Conservation (phyloP, 2,329 filamentous ascomycete species). For the Pestalotiopsis sp. region DNA sequence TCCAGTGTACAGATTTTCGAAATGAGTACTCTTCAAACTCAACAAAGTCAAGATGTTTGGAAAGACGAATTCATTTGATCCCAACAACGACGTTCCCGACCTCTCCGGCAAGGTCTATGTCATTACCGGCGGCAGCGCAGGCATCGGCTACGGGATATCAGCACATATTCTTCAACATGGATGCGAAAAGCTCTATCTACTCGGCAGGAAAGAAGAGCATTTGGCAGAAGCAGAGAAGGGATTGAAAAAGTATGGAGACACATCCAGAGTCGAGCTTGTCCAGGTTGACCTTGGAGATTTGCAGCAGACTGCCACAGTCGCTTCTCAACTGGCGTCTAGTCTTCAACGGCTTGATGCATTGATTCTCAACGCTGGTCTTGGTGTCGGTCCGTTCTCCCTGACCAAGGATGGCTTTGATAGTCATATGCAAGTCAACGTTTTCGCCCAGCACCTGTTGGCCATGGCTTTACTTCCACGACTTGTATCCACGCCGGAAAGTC, state of each 20-base stretch:
- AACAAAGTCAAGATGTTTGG: conserved; percentile 15
- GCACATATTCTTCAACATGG: conserved; percentile 55
- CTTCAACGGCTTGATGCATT: conserved; percentile 46
- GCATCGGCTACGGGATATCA: conserved; percentile 52
- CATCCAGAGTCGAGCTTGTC: conserved; percentile 42
- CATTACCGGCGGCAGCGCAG: conserved; percentile 50
- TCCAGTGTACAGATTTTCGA: too few species aligned
- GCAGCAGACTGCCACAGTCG: conserved; percentile 45
- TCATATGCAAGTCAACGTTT: conserved; percentile 29
- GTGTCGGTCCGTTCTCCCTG: conserved; percentile 49
- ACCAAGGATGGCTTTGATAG: conserved; percentile 48
- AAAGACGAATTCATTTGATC: conserved; percentile 21
- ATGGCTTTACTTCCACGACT: conserved; percentile 46
- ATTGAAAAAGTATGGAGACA: conserved; percentile 45
- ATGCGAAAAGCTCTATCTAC: conserved; percentile 45
- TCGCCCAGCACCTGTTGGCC: conserved; percentile 46
- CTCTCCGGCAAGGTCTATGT: conserved; percentile 39
- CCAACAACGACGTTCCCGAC: conserved; percentile 23
- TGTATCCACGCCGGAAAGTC: conserved; percentile 42
- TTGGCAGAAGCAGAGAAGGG: conserved; percentile 43
- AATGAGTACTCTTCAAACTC: neutral
- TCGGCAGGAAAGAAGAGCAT: conserved; percentile 51
- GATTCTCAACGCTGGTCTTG: conserved; percentile 50
- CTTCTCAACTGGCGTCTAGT: conserved; percentile 40
- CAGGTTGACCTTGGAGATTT: conserved; percentile 48